These are phyloP conservation scores for Sindora glabra DNA, from an alignment of 306 rosid species.

Conservation along the genomic window DNA sequence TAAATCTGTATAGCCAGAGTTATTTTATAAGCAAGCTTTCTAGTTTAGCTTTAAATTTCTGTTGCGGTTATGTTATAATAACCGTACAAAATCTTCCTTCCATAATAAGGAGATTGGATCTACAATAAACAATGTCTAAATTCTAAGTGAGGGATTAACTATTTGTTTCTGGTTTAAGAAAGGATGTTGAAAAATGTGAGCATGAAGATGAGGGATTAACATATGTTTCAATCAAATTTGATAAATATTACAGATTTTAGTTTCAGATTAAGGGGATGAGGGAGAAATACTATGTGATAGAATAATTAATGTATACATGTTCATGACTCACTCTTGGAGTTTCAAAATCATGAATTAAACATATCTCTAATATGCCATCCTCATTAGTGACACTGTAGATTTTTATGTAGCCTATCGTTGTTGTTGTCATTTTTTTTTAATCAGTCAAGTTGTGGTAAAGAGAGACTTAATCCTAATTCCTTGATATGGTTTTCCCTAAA, in stretches of 20 bases:
- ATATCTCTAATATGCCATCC: neutral
- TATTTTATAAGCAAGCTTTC: too few species aligned
- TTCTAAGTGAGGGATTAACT: too few species aligned
- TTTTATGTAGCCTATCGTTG: neutral
- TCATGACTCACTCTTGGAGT: neutral
- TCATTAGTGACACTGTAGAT: neutral
- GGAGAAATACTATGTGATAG: neutral
- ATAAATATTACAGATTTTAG: neutral
- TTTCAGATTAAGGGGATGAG: neutral
- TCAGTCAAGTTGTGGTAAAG: neutral
- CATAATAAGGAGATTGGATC: too few species aligned
- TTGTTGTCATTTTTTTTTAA: neutral
- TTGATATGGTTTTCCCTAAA: neutral
- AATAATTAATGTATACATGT: neutral
- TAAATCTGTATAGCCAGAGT: too few species aligned
- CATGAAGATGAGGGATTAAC: too few species aligned
- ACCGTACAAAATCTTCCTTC: too few species aligned
- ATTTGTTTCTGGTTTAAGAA: too few species aligned
- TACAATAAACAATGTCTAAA: too few species aligned
- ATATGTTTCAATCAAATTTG: neutral
- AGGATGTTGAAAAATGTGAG: too few species aligned
- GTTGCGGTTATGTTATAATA: too few species aligned
- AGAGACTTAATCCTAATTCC: neutral
- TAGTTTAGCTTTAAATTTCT: too few species aligned
- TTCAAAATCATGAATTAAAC: neutral